Evolutionary conservation across 2,329 filamentous ascomycete genomes (phyloP), one percentile per base, ranked within the genome.

Genomic region (Pseudophaeomoniella oleicola): DNA sequence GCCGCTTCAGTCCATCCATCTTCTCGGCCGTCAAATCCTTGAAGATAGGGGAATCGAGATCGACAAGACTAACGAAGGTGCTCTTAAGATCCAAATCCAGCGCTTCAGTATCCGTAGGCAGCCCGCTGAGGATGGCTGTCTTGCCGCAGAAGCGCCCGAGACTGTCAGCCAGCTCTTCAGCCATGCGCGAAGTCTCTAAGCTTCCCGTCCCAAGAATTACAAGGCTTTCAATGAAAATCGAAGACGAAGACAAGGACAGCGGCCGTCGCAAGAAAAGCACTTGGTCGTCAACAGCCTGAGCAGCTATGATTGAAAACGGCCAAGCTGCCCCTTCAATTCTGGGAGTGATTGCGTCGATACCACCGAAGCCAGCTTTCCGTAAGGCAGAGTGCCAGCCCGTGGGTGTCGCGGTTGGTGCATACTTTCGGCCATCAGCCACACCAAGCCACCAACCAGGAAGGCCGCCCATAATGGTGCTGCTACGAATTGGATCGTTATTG

Each of bases 391-490:
- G 42, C 61, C 62, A 63, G 19, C 50, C 40, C 1, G 40, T 39
- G 3, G 46, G 34, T 3, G 46, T 45, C 4, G 55, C 35, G 12
- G 39, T 50, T 1, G 59, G 58, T 4, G 44, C 48, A 3, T 45
- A 30, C 0, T 15, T 29, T 16, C 51, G 44, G 1, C 53, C 54
- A 33, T 54, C 46, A 1, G 18, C 40, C 11, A 49, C 48, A 5
- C 39, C 17, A 12, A 10, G 14, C 57, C 57, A 60, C 59, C 58
- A 62, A 2, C 49, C 55, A 3, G 51, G 46, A 3, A 62, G 40
- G 0, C 42, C 43, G 14, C 52, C 54, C 13, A 61, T 46, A 13
- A 57, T 39, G 30, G 50, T 40, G 2, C 44, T 44, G 9, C 48
- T 36, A 5, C 49, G 47, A 33, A 53, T 47, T 2, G 42, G 18